Conservation (phyloP, 805 yeast species). For the Kazachstania psychrophila region DNA sequence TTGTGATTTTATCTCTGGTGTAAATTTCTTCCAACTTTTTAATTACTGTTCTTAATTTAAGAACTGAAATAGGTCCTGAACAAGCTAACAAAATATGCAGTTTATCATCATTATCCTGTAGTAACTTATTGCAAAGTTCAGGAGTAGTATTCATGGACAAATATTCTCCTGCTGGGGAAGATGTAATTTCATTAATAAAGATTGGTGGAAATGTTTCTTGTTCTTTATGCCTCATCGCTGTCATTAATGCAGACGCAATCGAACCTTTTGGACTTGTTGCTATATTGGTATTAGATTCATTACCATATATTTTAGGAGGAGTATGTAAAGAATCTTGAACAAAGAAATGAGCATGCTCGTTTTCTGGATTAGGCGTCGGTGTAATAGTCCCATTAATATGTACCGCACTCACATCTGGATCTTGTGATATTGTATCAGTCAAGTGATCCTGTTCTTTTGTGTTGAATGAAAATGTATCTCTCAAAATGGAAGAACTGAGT, state of each 20-base stretch:
- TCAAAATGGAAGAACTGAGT: too few relatives aligned
- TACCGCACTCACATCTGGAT: too few relatives aligned
- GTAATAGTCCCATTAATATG: neutral
- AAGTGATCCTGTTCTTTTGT: too few relatives aligned
- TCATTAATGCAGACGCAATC: slow-evolving; percentile 2
- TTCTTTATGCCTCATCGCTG: neutral
- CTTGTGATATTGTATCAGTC: too few relatives aligned
- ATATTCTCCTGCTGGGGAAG: neutral
- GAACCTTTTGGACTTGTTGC: slow-evolving; percentile 17
- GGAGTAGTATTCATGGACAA: too few relatives aligned
- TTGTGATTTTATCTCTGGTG: slow-evolving; percentile 63
- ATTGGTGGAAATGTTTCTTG: neutral
- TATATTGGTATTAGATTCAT: neutral
- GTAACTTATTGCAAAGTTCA: too few relatives aligned
- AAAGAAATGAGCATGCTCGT: slow-evolving; percentile 73
- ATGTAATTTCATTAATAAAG: too few relatives aligned
- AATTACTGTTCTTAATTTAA: slow-evolving; percentile 69
- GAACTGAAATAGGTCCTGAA: slow-evolving; percentile 80
- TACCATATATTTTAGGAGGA: slow-evolving; percentile 13
- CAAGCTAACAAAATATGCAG: slow-evolving; percentile 79
- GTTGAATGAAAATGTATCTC: too few relatives aligned
- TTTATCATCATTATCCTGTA: slow-evolving; percentile 57
- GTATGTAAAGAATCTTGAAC: slow-evolving; percentile 57
- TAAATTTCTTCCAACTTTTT: slow-evolving; percentile 74
- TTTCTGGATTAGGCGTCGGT: neutral